Evolutionary conservation across 805 yeast species (phyloP).

Genomic region (Geotrichum ghanense): DNA sequence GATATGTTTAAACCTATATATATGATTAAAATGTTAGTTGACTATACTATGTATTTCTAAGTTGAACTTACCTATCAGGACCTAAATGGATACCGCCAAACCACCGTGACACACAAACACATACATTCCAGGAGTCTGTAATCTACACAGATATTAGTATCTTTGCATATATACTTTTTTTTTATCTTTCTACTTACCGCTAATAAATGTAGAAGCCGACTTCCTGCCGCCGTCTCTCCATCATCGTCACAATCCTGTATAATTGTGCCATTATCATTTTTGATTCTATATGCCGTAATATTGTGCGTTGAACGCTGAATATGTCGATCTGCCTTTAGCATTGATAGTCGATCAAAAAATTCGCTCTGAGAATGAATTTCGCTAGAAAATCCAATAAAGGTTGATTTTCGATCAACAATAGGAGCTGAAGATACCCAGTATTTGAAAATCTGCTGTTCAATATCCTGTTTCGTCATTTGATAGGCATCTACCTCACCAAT

Average conservation of each 20-base stretch:
- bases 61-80: slow-evolving; percentile 42
- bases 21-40: background rate
- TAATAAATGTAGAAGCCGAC: slow-evolving; percentile 67
- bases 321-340: slow-evolving; percentile 51
- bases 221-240: slow-evolving; percentile 95
- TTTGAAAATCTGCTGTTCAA: slow-evolving; percentile 30
- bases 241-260: slow-evolving; percentile 91
- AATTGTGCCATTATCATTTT: slow-evolving; percentile 38
- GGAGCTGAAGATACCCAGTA: slow-evolving; percentile 77
- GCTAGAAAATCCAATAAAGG: slow-evolving; percentile 69
- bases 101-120: slow-evolving; percentile 86
- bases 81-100: slow-evolving; percentile 88
- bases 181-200: slow-evolving; percentile 33
- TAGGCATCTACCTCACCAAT: slow-evolving; percentile 5
- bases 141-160: background rate
- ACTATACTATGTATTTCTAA: background rate
- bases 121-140: slow-evolving; percentile 67
- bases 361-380: slow-evolving; percentile 55
- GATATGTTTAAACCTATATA: slow-evolving; percentile 73
- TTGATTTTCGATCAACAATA: slow-evolving; percentile 70
- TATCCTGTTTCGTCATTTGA: slow-evolving; percentile 3
- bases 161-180: background rate
- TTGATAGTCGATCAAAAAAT: slow-evolving; percentile 41
- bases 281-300: slow-evolving; percentile 81
- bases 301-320: slow-evolving; percentile 62